Conservation (phyloP, 139 green algal species). For the Dunaliella sp. region DNA sequence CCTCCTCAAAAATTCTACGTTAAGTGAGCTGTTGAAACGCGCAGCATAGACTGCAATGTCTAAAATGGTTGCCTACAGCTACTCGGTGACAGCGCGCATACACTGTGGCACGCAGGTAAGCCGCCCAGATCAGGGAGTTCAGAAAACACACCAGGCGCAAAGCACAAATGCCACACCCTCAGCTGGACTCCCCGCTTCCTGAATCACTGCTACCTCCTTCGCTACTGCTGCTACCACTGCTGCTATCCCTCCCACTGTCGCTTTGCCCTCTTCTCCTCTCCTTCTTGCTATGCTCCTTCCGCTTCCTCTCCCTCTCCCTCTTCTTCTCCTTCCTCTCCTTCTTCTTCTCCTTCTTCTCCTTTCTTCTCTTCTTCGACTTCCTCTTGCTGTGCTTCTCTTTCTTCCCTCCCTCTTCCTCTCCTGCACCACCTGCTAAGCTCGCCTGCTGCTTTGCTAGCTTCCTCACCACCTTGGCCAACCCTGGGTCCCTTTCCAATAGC, state of each 20-base stretch:
- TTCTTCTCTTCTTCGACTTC: slow-evolving; percentile 4
- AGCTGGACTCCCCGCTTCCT: neutral
- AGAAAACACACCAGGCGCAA: too few relatives aligned
- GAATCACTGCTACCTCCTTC: too few relatives aligned
- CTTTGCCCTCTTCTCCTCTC: neutral
- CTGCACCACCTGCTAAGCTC: neutral
- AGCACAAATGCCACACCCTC: too few relatives aligned
- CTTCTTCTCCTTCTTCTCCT: neutral
- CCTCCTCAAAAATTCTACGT: too few relatives aligned
- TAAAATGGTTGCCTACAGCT: too few relatives aligned
- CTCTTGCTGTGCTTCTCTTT: neutral
- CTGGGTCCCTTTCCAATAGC: neutral
- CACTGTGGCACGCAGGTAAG: too few relatives aligned
- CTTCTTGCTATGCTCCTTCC: neutral
- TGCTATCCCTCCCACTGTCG: neutral
- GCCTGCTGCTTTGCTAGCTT: neutral
- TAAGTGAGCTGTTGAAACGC: too few relatives aligned
- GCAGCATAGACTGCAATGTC: too few relatives aligned
- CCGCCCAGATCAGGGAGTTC: too few relatives aligned
- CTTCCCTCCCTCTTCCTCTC: slow-evolving; percentile 8
- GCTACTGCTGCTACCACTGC: neutral
- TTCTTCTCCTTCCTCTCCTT: neutral
- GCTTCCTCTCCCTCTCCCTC: neutral
- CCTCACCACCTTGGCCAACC: neutral
- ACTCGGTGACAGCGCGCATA: too few relatives aligned